These are phyloP conservation scores for Epichloe baconii DNA, from an alignment of 2,329 filamentous ascomycete species.

Conservation along the genomic window DNA sequence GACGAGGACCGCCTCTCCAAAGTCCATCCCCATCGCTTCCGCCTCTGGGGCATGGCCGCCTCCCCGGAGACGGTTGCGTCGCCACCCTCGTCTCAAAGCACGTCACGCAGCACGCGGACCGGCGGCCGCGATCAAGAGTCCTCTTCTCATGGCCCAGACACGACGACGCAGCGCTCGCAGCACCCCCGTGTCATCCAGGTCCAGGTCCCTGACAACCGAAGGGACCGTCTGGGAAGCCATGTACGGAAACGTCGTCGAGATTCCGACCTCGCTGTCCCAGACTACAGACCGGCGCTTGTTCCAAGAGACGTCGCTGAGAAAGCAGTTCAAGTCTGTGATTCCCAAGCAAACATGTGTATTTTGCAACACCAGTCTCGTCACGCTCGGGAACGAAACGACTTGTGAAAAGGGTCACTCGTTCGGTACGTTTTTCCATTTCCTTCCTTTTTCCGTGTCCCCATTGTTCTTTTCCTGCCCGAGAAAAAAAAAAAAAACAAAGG, in stretches of 20 bases:
- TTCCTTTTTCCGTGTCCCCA: not conserved
- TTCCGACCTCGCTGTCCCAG: slow-evolving; percentile 25
- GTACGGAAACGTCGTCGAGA: slow-evolving; percentile 37
- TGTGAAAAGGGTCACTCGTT: slow-evolving; percentile 29
- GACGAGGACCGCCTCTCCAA: slow-evolving; percentile 25
- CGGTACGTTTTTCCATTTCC: slow-evolving; percentile 17
- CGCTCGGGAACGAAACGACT: slow-evolving; percentile 20
- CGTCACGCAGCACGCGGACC: slow-evolving; percentile 34
- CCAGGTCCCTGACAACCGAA: slow-evolving; percentile 34
- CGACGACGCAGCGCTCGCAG: not conserved
- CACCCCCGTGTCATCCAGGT: slow-evolving; percentile 2
- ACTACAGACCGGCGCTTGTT: slow-evolving; percentile 8
- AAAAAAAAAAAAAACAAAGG: not conserved
- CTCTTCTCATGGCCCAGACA: slow-evolving; percentile 22
- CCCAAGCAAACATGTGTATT: slow-evolving; percentile 32
- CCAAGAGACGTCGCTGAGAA: slow-evolving; percentile 17
- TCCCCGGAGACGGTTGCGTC: slow-evolving; percentile 37
- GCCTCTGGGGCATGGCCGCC: slow-evolving; percentile 39
- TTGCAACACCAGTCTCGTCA: slow-evolving; percentile 25
- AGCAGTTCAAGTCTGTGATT: slow-evolving; percentile 25
- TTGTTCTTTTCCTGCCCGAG: not conserved
- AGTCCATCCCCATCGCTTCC: slow-evolving; percentile 35
- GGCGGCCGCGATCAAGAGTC: slow-evolving; percentile 24
- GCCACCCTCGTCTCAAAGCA: slow-evolving; percentile 38
- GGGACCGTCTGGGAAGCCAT: slow-evolving; percentile 44